Conservation (phyloP, 345 rosid genomes). For the Laguncularia racemosa region DNA sequence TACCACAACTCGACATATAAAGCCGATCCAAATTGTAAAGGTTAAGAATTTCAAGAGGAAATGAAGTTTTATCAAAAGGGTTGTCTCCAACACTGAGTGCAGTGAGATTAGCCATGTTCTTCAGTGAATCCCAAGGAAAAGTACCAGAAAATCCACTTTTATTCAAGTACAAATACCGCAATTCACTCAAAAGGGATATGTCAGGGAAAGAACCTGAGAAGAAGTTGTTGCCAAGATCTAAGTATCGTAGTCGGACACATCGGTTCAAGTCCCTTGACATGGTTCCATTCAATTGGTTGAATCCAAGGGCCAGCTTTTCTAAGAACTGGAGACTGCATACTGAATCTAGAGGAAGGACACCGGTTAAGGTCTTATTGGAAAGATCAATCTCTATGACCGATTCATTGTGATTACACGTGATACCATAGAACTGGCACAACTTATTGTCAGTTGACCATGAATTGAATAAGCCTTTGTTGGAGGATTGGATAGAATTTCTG, state of each 20-base stretch:
- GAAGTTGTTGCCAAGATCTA: slow-evolving; percentile 69
- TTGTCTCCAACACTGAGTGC: slow-evolving; percentile 68
- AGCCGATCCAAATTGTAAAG: slow-evolving; percentile 49
- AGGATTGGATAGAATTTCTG: slow-evolving; percentile 29
- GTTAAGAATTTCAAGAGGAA: slow-evolving; percentile 39
- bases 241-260: slow-evolving; percentile 46
- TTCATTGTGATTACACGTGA: slow-evolving; percentile 38
- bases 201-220: slow-evolving; percentile 61
- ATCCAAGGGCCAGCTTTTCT: slow-evolving; percentile 61
- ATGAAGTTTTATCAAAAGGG: slow-evolving; percentile 31
- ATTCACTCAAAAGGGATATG: slow-evolving; percentile 36
- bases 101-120: slow-evolving; percentile 38
- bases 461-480: slow-evolving; percentile 25
- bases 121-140: slow-evolving; percentile 71
- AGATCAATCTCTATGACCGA: slow-evolving; percentile 65
- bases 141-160: slow-evolving; percentile 49
- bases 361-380: slow-evolving; percentile 30
- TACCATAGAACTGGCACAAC: slow-evolving; percentile 50
- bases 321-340: slow-evolving; percentile 51
- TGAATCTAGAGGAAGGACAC: slow-evolving; percentile 34
- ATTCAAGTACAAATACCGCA: slow-evolving; percentile 51
- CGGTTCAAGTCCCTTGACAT: slow-evolving; percentile 28
- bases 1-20: slow-evolving; percentile 58
- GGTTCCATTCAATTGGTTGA: slow-evolving; percentile 43
- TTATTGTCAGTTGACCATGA: slow-evolving; percentile 38